phyloP scores from a whole-genome alignment of 2,329 filamentous ascomycete species.

The Colletotrichum sp. region DNA sequence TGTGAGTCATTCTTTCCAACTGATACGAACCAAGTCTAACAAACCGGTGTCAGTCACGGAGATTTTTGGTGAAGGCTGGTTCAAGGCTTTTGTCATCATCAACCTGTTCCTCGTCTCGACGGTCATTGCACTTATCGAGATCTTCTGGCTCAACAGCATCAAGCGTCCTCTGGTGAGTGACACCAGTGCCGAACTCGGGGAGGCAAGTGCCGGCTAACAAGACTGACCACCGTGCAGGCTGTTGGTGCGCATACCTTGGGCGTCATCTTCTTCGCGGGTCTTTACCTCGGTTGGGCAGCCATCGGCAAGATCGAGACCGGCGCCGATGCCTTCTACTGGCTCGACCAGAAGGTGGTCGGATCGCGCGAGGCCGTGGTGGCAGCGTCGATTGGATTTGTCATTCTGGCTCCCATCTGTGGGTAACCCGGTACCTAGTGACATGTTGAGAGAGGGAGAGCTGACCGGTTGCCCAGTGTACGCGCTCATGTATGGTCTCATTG shows the following conservation, averaged over 20 bases:
- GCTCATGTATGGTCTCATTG: slow-evolving; percentile 52
- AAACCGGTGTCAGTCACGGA: slow-evolving; percentile 42
- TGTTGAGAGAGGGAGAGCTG: background rate
- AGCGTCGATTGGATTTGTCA: slow-evolving; percentile 49
- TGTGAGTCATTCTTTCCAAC: slow-evolving; percentile 7
- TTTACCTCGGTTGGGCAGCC: slow-evolving; percentile 55
- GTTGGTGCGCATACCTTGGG: slow-evolving; percentile 47
- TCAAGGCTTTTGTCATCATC: slow-evolving; percentile 49
- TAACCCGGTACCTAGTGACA: slow-evolving; percentile 13
- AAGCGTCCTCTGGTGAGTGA: slow-evolving; percentile 50
- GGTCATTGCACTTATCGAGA: slow-evolving; percentile 48
- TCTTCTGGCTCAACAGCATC: slow-evolving; percentile 56
- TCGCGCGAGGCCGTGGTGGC: slow-evolving; percentile 47
- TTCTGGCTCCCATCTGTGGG: slow-evolving; percentile 50
- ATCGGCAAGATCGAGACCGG: slow-evolving; percentile 51
- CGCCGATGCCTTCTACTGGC: slow-evolving; percentile 54
- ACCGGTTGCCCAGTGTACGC: slow-evolving; percentile 43
- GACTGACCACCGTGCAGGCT: slow-evolving; percentile 35
- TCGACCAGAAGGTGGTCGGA: slow-evolving; percentile 48
- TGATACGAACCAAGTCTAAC: background rate
- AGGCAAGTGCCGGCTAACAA: slow-evolving; percentile 12
- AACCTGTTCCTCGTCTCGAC: slow-evolving; percentile 50
- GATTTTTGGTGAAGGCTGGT: slow-evolving; percentile 51
- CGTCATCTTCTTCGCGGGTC: slow-evolving; percentile 40
- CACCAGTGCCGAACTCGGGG: background rate